phyloP scores from a whole-genome alignment of 2,329 filamentous ascomycete genomes.

The Cyphellophora attinorum region DNA sequence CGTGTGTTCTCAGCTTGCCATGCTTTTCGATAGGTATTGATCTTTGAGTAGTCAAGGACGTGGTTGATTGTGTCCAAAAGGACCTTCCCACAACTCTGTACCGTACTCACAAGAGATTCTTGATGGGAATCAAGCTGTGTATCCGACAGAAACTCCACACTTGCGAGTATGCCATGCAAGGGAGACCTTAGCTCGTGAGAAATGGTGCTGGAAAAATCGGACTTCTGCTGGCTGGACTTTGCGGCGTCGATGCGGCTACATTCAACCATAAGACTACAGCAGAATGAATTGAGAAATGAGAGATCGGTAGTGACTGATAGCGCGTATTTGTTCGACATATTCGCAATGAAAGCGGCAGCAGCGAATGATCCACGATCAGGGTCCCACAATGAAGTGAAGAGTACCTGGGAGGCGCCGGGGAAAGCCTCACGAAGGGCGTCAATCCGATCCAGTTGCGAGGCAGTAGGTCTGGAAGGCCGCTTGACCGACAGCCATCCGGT shows the following conservation, averaged over 20 bases:
- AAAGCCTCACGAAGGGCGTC: no score
- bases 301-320: slow-evolving; percentile 29
- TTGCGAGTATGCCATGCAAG: slow-evolving; percentile 38
- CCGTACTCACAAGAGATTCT: slow-evolving; percentile 37
- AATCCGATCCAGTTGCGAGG: no score
- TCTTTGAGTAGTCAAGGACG: slow-evolving; percentile 28
- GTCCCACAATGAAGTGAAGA: slow-evolving; percentile 44
- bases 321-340: slow-evolving; percentile 23
- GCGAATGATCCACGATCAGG: slow-evolving; percentile 22
- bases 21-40: slow-evolving; percentile 25
- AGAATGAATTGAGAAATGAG: slow-evolving; percentile 29
- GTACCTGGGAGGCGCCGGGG: slow-evolving; percentile 31
- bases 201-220: slow-evolving; percentile 43
- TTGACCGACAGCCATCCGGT: no score
- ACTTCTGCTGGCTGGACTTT: slow-evolving; percentile 39
- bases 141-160: slow-evolving; percentile 40
- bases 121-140: slow-evolving; percentile 29
- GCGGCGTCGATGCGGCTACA: slow-evolving; percentile 30
- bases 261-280: slow-evolving; percentile 31
- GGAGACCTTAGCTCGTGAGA: slow-evolving; percentile 43
- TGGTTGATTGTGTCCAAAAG: slow-evolving; percentile 39
- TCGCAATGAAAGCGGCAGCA: slow-evolving; percentile 6
- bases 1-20: slow-evolving; percentile 13
- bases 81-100: slow-evolving; percentile 41
- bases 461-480: no score